phyloP scores from a whole-genome alignment of 1,139 yeast genomes.

The Pneumocystis murina region DNA sequence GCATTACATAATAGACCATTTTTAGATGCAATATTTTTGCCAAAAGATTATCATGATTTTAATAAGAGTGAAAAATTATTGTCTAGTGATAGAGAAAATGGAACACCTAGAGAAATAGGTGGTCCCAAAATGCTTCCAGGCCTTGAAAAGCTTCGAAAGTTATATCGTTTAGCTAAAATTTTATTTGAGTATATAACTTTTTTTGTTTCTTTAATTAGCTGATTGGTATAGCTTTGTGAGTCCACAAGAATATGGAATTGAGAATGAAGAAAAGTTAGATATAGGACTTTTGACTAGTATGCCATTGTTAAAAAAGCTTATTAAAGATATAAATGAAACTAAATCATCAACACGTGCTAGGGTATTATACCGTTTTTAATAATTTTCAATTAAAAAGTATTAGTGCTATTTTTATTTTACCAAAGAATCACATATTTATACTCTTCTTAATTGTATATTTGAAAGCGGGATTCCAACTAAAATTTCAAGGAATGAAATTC shows the following conservation, averaged over 20 bases:
- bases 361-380: slow-evolving; percentile 81
- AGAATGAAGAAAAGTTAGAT: slow-evolving; percentile 86
- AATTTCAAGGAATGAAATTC: slow-evolving; percentile 84
- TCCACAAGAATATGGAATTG: slow-evolving; percentile 97
- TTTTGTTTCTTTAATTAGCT: background rate
- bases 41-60: slow-evolving; percentile 32
- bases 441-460: slow-evolving; percentile 74
- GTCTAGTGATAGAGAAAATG: slow-evolving; percentile 37
- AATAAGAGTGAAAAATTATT: slow-evolving; percentile 6
- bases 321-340: slow-evolving; percentile 67
- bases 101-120: slow-evolving; percentile 5
- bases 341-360: slow-evolving; percentile 66
- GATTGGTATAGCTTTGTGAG: slow-evolving; percentile 48
- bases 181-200: slow-evolving; percentile 44
- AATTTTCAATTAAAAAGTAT: slow-evolving; percentile 22
- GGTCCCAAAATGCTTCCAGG: slow-evolving; percentile 11
- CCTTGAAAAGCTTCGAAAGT: slow-evolving; percentile 43
- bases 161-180: slow-evolving; percentile 80
- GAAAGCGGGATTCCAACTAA: slow-evolving; percentile 93
- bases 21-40: slow-evolving; percentile 65
- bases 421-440: slow-evolving; percentile 84
- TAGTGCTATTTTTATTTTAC: background rate
- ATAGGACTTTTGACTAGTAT: slow-evolving; percentile 88
- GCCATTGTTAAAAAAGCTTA: slow-evolving; percentile 81
- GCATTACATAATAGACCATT: slow-evolving; percentile 90